Percentiles rank a stretch among this genome's conserved stretches.
phyloP scores from a whole-genome alignment of 345 rosid genomes.

The Noccaea caerulescens region DNA sequence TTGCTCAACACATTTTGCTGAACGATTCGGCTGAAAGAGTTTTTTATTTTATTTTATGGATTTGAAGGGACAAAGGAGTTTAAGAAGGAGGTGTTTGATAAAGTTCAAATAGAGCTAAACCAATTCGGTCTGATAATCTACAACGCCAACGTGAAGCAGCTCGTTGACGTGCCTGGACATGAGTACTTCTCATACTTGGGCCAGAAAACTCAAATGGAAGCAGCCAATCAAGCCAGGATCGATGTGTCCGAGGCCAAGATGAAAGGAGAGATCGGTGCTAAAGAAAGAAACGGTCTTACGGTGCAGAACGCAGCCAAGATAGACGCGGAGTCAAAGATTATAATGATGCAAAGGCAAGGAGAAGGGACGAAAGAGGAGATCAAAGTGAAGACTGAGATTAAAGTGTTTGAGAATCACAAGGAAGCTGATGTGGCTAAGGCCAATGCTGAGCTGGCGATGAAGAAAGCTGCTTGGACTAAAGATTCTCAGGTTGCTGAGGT shows the following conservation, averaged over 20 bases:
- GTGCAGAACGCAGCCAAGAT: constrained; percentile 76
- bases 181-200: constrained; percentile 88
- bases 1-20: background rate
- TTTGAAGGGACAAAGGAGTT: constrained; percentile 59
- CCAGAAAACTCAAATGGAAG: constrained; percentile 89
- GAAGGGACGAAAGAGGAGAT: constrained; percentile 76
- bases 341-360: constrained; percentile 60
- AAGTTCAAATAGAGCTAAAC: constrained; percentile 75
- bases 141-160: constrained; percentile 83
- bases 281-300: constrained; percentile 60
- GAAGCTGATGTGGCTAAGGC: constrained; percentile 81
- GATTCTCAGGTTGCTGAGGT: constrained; percentile 75
- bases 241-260: constrained; percentile 80
- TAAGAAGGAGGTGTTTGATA: constrained; percentile 74
- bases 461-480: constrained; percentile 72
- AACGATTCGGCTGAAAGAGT: background rate
- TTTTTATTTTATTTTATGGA: background rate
- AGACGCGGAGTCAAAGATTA: constrained; percentile 74
- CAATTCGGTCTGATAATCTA: constrained; percentile 76
- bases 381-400: constrained; percentile 62
- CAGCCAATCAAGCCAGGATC: constrained; percentile 74
- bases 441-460: constrained; percentile 66
- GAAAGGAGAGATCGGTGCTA: constrained; percentile 82
- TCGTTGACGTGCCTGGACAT: constrained; percentile 82
- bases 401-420: constrained; percentile 71